These are phyloP conservation scores for Bipolaris sorokiniana DNA, from an alignment of 2,329 filamentous ascomycete genomes.

Conservation along the genomic window DNA sequence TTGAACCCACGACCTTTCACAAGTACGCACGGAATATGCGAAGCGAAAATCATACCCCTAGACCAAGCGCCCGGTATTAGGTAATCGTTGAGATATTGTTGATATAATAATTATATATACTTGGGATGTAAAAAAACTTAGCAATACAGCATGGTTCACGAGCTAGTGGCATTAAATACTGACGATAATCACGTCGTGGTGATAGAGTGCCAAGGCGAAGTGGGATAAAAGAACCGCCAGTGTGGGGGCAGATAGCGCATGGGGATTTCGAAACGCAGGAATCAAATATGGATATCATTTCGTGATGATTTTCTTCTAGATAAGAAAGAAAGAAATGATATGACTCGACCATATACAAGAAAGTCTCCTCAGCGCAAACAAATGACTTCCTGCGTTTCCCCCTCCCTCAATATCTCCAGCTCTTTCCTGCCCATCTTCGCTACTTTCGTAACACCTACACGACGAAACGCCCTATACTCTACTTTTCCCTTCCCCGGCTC, in stretches of 20 bases:
- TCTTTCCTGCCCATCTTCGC: background rate
- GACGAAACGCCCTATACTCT: background rate
- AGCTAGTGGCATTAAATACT: background rate
- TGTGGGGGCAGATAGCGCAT: too few relatives aligned
- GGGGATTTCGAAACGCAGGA: too few relatives aligned
- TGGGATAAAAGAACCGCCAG: too few relatives aligned
- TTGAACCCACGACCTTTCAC: conserved; percentile 37
- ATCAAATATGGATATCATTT: too few relatives aligned
- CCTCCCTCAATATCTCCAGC: background rate
- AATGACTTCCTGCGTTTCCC: background rate
- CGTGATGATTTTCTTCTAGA: too few relatives aligned
- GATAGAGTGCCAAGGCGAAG: background rate
- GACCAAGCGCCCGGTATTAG: conserved; percentile 19
- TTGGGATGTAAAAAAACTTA: too few relatives aligned
- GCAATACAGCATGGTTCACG: background rate
- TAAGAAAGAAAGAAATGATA: too few relatives aligned
- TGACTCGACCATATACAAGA: background rate
- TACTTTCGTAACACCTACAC: conserved; percentile 4
- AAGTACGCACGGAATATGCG: conserved; percentile 20
- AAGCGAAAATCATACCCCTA: conserved; percentile 29
- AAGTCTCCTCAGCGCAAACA: background rate
- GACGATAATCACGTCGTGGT: background rate
- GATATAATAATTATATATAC: too few relatives aligned
- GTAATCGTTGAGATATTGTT: background rate
- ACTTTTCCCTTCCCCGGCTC: background rate